Base-by-base conservation (phyloP, 441 rosid genomes). In the Jatropha podagrica region DNA sequence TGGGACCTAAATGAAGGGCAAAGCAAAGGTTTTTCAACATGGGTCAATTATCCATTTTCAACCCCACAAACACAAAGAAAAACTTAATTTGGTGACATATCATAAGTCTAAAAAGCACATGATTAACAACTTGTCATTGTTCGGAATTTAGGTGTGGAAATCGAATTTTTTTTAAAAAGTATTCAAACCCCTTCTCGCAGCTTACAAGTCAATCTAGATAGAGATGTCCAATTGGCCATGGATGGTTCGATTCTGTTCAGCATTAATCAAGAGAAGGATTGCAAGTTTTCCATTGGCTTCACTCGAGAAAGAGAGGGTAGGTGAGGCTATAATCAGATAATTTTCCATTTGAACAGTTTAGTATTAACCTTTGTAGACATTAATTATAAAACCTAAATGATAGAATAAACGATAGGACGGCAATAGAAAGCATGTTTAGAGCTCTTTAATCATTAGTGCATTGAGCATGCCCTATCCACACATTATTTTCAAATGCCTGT, bases 31-130 rank as follows among this genome's bases (percentile, higher is more conserved):
- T 74, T 78, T 69, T 83, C 52, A 68, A 75, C 78, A 74, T 23
- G 74, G 56, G 73, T 80, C 81, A 72, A 73, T 73, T 18, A 77
- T 72, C 81, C 66, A 71, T 81, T 85, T 78, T 23, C 83, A 83
- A 82, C 77, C 79, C 82, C 78, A 85, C 84, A 41, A 60, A 54
- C 2, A 59, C 59, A 58, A 69, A 18, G 7, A 20, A 54, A 54
- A 54, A 75, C 13, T 51, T 67, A 75, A 68, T 77, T 74, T 41
- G 73, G 79, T 58, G 56, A 69, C 58, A 55, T 42, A 38, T 81
- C 69, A 5, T 55, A 48, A 74, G 75, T 84, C 75, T 66, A 55
- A 60, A 74, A 78, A 67, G 14, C 68, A 78, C 76, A 79, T 81
- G 76, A 86, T 82, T 69, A 69, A 64, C 49, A 18, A 48, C 49